phyloP scores from a whole-genome alignment of 75 land plant species.

The Chamaecyparis obtusa region DNA sequence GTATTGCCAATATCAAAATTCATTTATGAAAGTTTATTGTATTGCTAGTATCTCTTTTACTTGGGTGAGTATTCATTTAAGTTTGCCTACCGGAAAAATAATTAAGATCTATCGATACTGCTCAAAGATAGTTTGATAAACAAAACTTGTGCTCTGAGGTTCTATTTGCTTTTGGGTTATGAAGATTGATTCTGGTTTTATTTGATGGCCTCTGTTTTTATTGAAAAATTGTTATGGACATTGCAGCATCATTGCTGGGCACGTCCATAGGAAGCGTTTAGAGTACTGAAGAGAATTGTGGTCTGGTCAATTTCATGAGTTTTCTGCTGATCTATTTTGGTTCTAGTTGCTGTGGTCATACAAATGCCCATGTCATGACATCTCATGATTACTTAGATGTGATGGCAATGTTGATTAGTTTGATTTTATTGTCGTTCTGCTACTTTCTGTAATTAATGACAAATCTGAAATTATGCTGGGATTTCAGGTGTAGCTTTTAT shows the following conservation, averaged over 20 bases:
- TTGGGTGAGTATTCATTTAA: not conserved
- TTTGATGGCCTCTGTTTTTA: not conserved
- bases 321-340: not conserved
- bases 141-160: no score
- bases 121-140: not conserved
- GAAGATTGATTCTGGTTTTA: not conserved
- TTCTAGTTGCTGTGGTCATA: not conserved
- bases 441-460: not conserved
- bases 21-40: not conserved
- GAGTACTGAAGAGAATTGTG: not conserved
- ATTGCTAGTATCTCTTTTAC: not conserved
- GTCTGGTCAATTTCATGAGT: not conserved
- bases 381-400: not conserved
- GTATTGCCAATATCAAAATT: no score
- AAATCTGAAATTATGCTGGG: not conserved
- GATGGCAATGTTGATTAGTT: not conserved
- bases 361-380: not conserved
- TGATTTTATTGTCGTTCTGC: not conserved
- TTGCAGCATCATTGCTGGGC: not conserved
- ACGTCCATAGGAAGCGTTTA: not conserved
- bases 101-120: not conserved
- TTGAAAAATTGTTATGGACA: not conserved
- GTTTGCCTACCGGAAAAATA: not conserved
- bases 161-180: not conserved
- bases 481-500: conserved; percentile 90